These are phyloP conservation scores for Mycosphaerella sp. DNA, from an alignment of 2,329 filamentous ascomycete genomes.

Conservation along the genomic window DNA sequence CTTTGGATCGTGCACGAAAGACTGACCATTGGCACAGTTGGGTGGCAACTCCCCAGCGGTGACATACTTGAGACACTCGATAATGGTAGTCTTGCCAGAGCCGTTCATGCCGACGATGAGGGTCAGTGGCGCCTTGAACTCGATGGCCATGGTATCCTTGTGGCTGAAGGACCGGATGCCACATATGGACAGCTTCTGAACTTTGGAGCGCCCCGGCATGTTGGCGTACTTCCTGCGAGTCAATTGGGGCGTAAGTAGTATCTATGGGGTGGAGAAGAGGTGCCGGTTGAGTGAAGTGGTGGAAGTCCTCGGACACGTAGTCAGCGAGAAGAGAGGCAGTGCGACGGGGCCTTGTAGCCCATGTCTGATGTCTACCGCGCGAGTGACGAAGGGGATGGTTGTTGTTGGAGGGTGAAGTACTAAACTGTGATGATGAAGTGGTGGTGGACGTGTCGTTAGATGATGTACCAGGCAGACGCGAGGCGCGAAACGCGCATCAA, in stretches of 20 bases:
- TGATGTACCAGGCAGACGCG: no score
- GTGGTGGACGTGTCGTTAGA: no score
- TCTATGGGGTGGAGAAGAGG: neutral
- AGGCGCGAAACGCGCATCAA: no score
- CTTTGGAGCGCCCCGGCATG: constrained; percentile 49
- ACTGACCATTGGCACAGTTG: constrained; percentile 77
- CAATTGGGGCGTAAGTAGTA: neutral
- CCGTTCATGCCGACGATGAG: constrained; percentile 97
- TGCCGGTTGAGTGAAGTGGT: neutral
- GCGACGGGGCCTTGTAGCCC: no score
- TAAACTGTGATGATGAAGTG: no score
- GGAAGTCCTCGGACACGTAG: neutral
- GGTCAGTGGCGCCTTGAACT: constrained; percentile 85
- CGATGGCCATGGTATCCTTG: constrained; percentile 66
- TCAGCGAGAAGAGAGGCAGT: no score
- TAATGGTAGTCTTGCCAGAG: constrained; percentile 98
- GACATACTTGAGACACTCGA: constrained; percentile 96
- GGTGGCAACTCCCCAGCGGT: constrained; percentile 91
- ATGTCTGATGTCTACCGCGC: no score
- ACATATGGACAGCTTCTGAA: constrained; percentile 81
- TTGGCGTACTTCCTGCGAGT: constrained; percentile 5
- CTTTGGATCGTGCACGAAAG: constrained; percentile 98
- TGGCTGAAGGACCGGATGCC: constrained; percentile 86
- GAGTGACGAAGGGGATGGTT: no score
- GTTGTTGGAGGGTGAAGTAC: no score